Evolutionary conservation across 2,329 filamentous ascomycete species (phyloP).

Genomic region (Fonsecaea multimorphosa): DNA sequence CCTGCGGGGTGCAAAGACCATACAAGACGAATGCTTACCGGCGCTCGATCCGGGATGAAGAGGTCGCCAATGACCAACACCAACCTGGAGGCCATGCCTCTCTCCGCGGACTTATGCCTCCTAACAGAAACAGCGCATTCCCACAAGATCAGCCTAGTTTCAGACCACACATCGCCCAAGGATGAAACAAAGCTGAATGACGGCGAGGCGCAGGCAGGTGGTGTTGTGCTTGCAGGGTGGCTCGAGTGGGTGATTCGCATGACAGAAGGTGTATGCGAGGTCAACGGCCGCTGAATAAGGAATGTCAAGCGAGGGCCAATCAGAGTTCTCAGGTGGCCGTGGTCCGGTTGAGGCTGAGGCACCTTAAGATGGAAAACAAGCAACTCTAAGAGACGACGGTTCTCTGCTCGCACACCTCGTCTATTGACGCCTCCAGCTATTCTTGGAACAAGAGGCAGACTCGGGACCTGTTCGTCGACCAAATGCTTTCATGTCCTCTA

Average conservation of each 20-base stretch:
- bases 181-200: constrained; percentile 9
- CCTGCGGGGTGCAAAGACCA: constrained; percentile 3
- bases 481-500: background rate
- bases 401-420: background rate
- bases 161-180: constrained; percentile 3
- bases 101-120: constrained; percentile 16
- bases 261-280: constrained; percentile 13
- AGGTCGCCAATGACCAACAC: constrained; percentile 92
- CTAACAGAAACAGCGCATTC: constrained; percentile 27
- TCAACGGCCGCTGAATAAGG: background rate
- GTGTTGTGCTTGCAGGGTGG: constrained; percentile 7
- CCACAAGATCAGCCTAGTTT: constrained; percentile 10
- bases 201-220: constrained; percentile 1
- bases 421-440: background rate
- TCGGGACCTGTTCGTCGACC: background rate
- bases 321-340: background rate
- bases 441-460: constrained; percentile 2
- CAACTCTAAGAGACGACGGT: constrained; percentile 6
- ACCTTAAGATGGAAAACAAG: background rate
- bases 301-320: constrained; percentile 2
- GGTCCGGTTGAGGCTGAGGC: constrained; percentile 12
- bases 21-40: constrained; percentile 58
- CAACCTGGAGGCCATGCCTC: constrained; percentile 76
- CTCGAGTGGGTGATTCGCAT: background rate
- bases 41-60: constrained; percentile 89